Conservation (phyloP, 306 rosid species). For the Heteromeles arbutifolia region DNA sequence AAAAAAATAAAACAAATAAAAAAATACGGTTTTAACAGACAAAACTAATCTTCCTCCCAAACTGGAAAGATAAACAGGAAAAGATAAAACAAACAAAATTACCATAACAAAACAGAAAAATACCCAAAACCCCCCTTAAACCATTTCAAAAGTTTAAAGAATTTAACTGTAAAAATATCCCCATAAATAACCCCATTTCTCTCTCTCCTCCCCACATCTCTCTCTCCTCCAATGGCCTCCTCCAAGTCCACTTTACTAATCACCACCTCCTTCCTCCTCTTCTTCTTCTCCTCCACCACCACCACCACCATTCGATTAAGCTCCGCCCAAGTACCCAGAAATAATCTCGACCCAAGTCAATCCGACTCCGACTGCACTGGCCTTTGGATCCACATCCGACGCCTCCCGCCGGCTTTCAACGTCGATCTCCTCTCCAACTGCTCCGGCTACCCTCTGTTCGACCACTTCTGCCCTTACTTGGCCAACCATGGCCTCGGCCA, state of each 20-base stretch:
- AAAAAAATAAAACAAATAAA: background rate
- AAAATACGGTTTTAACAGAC: background rate
- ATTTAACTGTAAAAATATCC: background rate
- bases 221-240: conserved; percentile 13
- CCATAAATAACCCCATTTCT: background rate
- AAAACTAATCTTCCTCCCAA: too few relatives aligned
- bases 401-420: conserved; percentile 57
- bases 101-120: background rate
- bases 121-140: background rate
- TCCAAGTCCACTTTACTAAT: background rate
- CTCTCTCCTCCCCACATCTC: background rate
- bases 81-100: background rate
- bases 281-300: background rate
- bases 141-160: background rate
- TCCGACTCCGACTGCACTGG: conserved; percentile 28
- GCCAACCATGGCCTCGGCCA: conserved; percentile 84
- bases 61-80: too few relatives aligned
- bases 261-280: background rate
- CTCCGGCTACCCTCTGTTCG: conserved; percentile 55
- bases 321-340: conserved; percentile 8
- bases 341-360: background rate
- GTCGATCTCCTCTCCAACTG: conserved; percentile 72
- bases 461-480: conserved; percentile 56
- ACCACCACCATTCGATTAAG: background rate
- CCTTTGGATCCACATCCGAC: conserved; percentile 72